Percentiles rank a stretch among this genome's conserved stretches.
These are phyloP conservation scores for Microstegium vimineum DNA, from an alignment of 176 grass and related monocot genomes.

Conservation along the genomic window DNA sequence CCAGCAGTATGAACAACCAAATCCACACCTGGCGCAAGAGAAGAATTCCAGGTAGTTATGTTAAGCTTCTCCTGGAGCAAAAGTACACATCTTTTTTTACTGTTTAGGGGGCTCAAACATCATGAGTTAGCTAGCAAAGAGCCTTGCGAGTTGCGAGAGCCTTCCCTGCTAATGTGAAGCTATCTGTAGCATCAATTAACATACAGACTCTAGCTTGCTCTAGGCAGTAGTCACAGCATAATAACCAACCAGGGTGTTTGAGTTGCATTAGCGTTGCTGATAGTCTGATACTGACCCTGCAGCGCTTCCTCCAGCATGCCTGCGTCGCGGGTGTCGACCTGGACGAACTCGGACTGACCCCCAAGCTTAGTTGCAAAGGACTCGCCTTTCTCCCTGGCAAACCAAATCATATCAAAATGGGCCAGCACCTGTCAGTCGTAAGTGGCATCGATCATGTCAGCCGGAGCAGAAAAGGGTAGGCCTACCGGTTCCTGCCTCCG, in stretches of 20 bases:
- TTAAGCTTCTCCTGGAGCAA: neutral
- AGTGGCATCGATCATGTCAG: neutral
- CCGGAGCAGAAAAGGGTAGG: neutral
- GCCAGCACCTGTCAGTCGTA: neutral
- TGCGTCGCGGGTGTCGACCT: constrained; percentile 54
- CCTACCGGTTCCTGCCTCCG: constrained; percentile 61
- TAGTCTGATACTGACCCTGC: constrained; percentile 33
- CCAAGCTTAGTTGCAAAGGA: constrained; percentile 66
- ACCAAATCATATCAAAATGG: neutral
- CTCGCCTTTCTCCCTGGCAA: constrained; percentile 65
- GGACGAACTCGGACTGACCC: constrained; percentile 53
- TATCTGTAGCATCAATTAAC: neutral
- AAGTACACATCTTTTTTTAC: neutral
- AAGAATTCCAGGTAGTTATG: neutral
- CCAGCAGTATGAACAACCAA: constrained; percentile 88
- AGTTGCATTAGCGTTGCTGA: neutral
- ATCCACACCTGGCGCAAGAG: constrained; percentile 49
- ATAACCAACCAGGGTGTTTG: neutral
- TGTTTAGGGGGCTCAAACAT: neutral
- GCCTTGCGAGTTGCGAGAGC: too few species aligned
- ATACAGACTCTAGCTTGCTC: neutral
- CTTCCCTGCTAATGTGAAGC: neutral
- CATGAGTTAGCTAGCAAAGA: neutral
- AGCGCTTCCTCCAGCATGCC: constrained; percentile 55
- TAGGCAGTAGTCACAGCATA: neutral